phyloP scores from a whole-genome alignment of 768 basidiomycete species.

The Pseudohyphozyma bogoriensis region DNA sequence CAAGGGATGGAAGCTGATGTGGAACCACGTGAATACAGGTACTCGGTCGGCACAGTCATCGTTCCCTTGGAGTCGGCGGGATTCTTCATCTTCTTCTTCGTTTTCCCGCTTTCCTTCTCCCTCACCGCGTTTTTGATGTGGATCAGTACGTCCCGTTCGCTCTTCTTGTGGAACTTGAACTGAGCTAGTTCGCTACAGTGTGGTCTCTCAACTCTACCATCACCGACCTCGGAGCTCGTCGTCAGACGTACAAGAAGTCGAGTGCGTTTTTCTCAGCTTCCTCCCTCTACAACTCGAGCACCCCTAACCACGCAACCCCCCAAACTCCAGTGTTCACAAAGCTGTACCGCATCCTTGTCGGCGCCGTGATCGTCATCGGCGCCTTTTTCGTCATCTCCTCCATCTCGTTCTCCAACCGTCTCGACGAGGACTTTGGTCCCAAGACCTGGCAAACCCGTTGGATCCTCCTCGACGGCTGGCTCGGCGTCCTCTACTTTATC shows the following conservation, averaged over 20 bases:
- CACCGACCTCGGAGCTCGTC: slow-evolving; percentile 67
- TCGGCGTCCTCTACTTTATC: slow-evolving; percentile 60
- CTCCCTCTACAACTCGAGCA: background rate
- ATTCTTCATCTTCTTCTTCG: slow-evolving; percentile 67
- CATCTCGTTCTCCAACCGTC: slow-evolving; percentile 77
- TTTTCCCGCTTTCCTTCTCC: slow-evolving; percentile 87
- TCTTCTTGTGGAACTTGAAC: background rate
- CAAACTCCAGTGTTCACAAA: slow-evolving; percentile 83
- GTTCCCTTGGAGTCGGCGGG: slow-evolving; percentile 84
- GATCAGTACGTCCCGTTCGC: slow-evolving; percentile 55
- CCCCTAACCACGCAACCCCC: slow-evolving; percentile 44
- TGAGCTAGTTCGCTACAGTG: slow-evolving; percentile 2
- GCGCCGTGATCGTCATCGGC: slow-evolving; percentile 66
- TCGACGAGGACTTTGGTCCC: slow-evolving; percentile 46
- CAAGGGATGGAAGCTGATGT: too few relatives aligned
- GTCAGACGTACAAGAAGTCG: slow-evolving; percentile 40
- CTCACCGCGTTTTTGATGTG: slow-evolving; percentile 92
- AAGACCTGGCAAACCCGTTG: slow-evolving; percentile 48
- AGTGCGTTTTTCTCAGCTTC: slow-evolving; percentile 7
- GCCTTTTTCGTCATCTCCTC: slow-evolving; percentile 89
- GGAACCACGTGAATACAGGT: slow-evolving; percentile 50
- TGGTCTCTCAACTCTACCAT: slow-evolving; percentile 59
- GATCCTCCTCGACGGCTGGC: slow-evolving; percentile 94
- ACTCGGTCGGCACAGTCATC: slow-evolving; percentile 88
- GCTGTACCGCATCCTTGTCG: slow-evolving; percentile 72